Evolutionary conservation across 2,329 filamentous ascomycete species (phyloP).

Genomic region (Rhytidhysteron rufulum): DNA sequence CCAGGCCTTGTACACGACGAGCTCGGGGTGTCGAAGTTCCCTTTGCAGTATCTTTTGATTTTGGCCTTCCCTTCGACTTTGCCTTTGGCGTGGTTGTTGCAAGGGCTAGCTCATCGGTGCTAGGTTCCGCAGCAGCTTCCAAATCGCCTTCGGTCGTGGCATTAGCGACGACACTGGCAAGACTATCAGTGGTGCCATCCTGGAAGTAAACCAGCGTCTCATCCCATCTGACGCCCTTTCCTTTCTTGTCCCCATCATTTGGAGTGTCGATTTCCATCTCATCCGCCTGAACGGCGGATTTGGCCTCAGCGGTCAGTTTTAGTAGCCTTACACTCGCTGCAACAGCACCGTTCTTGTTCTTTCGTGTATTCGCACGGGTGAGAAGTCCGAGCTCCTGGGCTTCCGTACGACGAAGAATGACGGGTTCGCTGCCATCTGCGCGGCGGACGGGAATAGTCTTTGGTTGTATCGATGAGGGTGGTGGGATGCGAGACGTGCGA

Average conservation of each 20-base stretch:
- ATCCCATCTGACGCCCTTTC: slow-evolving; percentile 43
- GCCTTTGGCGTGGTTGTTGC: slow-evolving; percentile 10
- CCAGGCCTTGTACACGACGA: slow-evolving; percentile 27
- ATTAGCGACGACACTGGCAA: slow-evolving; percentile 23
- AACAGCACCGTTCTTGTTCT: slow-evolving; percentile 47
- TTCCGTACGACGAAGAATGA: slow-evolving; percentile 46
- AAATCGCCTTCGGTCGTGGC: slow-evolving; percentile 24
- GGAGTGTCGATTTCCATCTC: slow-evolving; percentile 7
- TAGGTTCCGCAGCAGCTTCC: slow-evolving; percentile 8
- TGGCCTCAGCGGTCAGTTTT: slow-evolving; percentile 35
- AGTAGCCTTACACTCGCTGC: slow-evolving; percentile 41
- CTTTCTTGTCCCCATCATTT: slow-evolving; percentile 19
- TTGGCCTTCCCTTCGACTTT: slow-evolving; percentile 13
- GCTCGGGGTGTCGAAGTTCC: slow-evolving; percentile 27
- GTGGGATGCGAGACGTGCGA: slow-evolving; percentile 33
- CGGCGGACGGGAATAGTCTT: slow-evolving; percentile 45
- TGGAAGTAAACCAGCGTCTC: slow-evolving; percentile 45
- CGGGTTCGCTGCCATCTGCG: slow-evolving; percentile 37
- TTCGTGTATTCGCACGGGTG: slow-evolving; percentile 47
- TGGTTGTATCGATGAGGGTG: slow-evolving; percentile 23
- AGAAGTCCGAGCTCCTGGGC: slow-evolving; percentile 45
- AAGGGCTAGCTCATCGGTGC: slow-evolving; percentile 23
- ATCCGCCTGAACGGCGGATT: slow-evolving; percentile 6
- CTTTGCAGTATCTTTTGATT: slow-evolving; percentile 19
- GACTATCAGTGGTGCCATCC: slow-evolving; percentile 28